Evolutionary conservation across 108 stramenopile genomes (phyloP).

Genomic region (Skeletonema potamos): DNA sequence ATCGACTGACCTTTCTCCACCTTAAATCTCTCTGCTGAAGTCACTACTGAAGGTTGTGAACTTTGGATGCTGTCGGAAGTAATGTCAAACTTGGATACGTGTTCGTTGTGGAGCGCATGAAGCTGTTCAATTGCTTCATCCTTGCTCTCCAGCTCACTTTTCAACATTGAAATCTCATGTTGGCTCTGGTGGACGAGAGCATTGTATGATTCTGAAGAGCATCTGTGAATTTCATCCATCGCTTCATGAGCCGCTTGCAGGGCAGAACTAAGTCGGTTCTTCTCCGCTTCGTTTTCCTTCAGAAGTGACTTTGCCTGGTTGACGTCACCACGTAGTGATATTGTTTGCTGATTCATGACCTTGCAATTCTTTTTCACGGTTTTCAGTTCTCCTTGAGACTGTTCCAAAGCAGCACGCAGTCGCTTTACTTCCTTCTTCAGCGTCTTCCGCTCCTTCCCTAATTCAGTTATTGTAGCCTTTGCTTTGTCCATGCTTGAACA

Average conservation of each 20-base stretch:
- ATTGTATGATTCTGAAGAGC: slow-evolving; percentile 7
- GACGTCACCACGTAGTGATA: not conserved
- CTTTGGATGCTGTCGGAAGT: slow-evolving; percentile 11
- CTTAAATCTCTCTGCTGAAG: slow-evolving; percentile 28
- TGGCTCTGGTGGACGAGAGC: slow-evolving; percentile 5
- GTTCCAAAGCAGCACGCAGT: slow-evolving; percentile 15
- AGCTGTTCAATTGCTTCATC: slow-evolving; percentile 1
- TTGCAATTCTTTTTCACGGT: slow-evolving; percentile 1
- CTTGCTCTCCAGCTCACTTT: slow-evolving; percentile 3
- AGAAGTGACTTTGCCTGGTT: slow-evolving; percentile 9
- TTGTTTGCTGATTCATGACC: slow-evolving; percentile 2
- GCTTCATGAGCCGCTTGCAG: slow-evolving; percentile 11
- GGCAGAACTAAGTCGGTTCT: slow-evolving; percentile 12
- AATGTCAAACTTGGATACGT: slow-evolving; percentile 19
- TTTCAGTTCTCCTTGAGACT: slow-evolving; percentile 6
- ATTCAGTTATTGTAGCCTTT: slow-evolving; percentile 5
- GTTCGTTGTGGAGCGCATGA: not conserved
- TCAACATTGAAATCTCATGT: slow-evolving; percentile 11
- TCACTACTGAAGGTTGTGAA: slow-evolving; percentile 10
- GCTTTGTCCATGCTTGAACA: slow-evolving; percentile 10
- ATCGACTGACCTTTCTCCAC: slow-evolving; percentile 37
- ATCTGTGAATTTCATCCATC: slow-evolving; percentile 6
- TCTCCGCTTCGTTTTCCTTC: slow-evolving; percentile 14
- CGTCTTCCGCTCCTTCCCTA: slow-evolving; percentile 14
- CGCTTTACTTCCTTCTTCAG: slow-evolving; percentile 29